Evolutionary conservation across 2,329 filamentous ascomycete genomes (phyloP).

Genomic region (Periconia macrospinosa): DNA sequence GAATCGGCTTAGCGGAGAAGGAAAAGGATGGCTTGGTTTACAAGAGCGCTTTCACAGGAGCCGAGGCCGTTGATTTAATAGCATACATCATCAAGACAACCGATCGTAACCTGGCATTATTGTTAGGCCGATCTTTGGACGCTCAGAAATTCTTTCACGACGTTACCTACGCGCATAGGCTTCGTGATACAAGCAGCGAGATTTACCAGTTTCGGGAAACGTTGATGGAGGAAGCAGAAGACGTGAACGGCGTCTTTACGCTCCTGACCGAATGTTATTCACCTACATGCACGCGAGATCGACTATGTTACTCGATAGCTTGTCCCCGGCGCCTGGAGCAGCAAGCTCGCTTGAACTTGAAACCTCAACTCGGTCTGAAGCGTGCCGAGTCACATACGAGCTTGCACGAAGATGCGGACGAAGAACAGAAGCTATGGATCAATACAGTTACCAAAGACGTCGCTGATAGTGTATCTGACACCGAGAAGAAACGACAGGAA

Average conservation of each 20-base stretch:
- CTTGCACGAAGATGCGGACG: constrained; percentile 84
- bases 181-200: constrained; percentile 91
- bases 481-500: constrained; percentile 96
- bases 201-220: constrained; percentile 97
- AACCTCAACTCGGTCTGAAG: constrained; percentile 85
- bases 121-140: constrained; percentile 88
- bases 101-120: constrained; percentile 87
- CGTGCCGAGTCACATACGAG: constrained; percentile 69
- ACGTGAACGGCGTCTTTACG: constrained; percentile 95
- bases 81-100: constrained; percentile 97
- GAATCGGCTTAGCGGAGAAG: constrained; percentile 81
- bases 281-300: constrained; percentile 92
- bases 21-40: constrained; percentile 97
- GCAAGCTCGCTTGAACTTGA: constrained; percentile 89
- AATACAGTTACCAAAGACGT: constrained; percentile 96
- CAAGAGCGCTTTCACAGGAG: constrained; percentile 94
- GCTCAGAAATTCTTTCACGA: constrained; percentile 99
- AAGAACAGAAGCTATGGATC: constrained; percentile 99
- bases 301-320: constrained; percentile 96
- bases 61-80: constrained; percentile 92
- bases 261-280: constrained; percentile 97
- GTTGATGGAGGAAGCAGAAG: constrained; percentile 79
- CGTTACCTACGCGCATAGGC: constrained; percentile 93
- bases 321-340: constrained; percentile 93
- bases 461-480: constrained; percentile 83